Evolutionary conservation across 345 rosid species (phyloP).

Genomic region (Aquilaria malaccensis): DNA sequence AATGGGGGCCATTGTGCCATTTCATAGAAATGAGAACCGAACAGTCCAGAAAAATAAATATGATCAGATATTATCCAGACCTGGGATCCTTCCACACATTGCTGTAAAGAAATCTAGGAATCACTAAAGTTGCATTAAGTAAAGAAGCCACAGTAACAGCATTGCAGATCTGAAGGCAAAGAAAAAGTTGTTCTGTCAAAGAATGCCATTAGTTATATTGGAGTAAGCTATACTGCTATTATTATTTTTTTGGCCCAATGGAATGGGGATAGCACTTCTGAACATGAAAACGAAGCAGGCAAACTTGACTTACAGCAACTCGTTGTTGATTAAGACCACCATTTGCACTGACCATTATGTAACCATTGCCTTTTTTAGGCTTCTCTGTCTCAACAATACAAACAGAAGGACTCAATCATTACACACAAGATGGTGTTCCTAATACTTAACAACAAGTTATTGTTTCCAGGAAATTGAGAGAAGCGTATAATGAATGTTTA

Average conservation of each 20-base stretch:
- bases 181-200: not conserved
- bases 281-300: not conserved
- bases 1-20: too few relatives aligned
- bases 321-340: conserved; percentile 97
- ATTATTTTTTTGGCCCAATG: too few relatives aligned
- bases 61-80: conserved; percentile 21
- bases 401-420: conserved; percentile 8
- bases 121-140: conserved; percentile 69
- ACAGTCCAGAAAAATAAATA: not conserved
- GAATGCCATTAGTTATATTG: not conserved
- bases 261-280: too few relatives aligned
- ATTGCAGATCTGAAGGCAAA: conserved; percentile 60
- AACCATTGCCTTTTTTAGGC: conserved; percentile 47
- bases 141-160: conserved; percentile 73
- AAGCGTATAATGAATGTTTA: conserved; percentile 9
- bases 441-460: not conserved
- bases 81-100: conserved; percentile 99
- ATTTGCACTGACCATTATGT: conserved; percentile 74
- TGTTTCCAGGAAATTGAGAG: not conserved
- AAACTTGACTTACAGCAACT: conserved; percentile 65
- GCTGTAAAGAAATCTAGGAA: conserved; percentile 90
- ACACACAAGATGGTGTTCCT: not conserved
- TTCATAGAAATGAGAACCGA: too few relatives aligned
- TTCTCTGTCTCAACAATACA: conserved; percentile 30
- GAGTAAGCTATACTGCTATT: too few relatives aligned